Conservation (phyloP, 805 yeast genomes). For the Myxozyma neglecta region DNA sequence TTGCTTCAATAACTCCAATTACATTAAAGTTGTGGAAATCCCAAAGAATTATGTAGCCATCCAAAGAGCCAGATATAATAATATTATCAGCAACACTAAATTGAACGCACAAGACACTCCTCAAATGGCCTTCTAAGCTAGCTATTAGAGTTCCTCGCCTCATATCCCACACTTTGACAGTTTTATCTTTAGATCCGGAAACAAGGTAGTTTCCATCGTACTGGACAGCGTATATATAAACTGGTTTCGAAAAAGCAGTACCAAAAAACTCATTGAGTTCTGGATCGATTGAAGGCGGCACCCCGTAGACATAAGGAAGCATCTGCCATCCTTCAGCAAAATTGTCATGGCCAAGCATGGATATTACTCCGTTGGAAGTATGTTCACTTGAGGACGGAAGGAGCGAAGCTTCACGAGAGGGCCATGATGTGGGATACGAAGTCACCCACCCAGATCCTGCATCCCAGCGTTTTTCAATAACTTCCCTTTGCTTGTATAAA, state of each 20-base stretch:
- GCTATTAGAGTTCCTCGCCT: conserved; percentile 52
- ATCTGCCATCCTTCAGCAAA: neutral
- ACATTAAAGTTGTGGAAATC: conserved; percentile 82
- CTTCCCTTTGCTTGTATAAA: conserved; percentile 4
- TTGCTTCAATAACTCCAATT: conserved; percentile 89
- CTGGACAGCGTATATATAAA: conserved; percentile 48
- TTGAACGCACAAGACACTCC: conserved; percentile 81
- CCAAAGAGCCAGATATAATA: conserved; percentile 91
- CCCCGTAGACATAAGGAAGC: neutral
- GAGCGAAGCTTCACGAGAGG: neutral
- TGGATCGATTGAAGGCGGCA: neutral
- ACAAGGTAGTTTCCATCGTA: conserved; percentile 75
- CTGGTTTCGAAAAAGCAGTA: neutral
- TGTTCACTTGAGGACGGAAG: neutral
- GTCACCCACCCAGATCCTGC: conserved; percentile 1
- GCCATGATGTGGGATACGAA: neutral
- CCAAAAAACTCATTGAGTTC: neutral
- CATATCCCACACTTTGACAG: conserved; percentile 86
- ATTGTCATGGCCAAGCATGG: neutral
- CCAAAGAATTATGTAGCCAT: conserved; percentile 90
- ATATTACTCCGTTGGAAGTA: neutral
- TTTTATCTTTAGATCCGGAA: conserved; percentile 88
- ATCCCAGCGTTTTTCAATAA: conserved; percentile 9
- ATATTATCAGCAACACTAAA: conserved; percentile 59
- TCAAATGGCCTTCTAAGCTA: conserved; percentile 88